Base-by-base conservation (phyloP, 2,329 filamentous ascomycete genomes). In the Diplodia seriata region DNA sequence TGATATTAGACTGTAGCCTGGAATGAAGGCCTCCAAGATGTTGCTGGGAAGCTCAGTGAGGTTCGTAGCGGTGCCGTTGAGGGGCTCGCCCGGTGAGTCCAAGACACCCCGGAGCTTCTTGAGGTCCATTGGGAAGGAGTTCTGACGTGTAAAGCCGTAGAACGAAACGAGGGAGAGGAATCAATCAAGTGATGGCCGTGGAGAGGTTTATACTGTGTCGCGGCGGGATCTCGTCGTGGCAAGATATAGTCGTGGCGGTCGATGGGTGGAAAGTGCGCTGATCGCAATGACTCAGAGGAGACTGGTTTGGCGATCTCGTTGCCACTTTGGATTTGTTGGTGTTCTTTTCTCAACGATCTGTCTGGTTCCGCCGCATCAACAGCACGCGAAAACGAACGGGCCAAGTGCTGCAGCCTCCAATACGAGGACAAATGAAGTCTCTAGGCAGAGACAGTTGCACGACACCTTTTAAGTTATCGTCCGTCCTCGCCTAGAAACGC, bases 21-120 rank as follows among this genome's bases (percentile, higher is more conserved):
- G 83, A 43, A 85, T 78, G n/a, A 85, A 73, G 1, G 81, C 76
- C 57, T 85, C 83, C n/a, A 85, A 76, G 20, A 85, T 76, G 18
- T 79, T 81, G 23, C 79, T 78, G 0, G 83, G 80, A 11, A 85
- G 74, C 53, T 81, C 78, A 9, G 70, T 72, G 9, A 74, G 66
- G 23, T 64, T 68, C 29, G n/a, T 70, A 71, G 15, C 55, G 23
- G 68, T 69, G 36, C 64, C 66, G 43, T 76, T 61, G 31, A 20
- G 29, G 6, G 54, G 18, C 47, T 59, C 65, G 9, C 31, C n/a
- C 1, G 54, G 36, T 11, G 43, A 38, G 15, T 67, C 55, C 14
- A 61, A 18, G 33, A 36, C 54, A 15, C 47, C 33, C 15, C 54
- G 36, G 20, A 67, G 31, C 23, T 26, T 67, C 18, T 23, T 59